Evolutionary conservation across 2,329 filamentous ascomycete genomes (phyloP).

Genomic region (Penicillium sp.): DNA sequence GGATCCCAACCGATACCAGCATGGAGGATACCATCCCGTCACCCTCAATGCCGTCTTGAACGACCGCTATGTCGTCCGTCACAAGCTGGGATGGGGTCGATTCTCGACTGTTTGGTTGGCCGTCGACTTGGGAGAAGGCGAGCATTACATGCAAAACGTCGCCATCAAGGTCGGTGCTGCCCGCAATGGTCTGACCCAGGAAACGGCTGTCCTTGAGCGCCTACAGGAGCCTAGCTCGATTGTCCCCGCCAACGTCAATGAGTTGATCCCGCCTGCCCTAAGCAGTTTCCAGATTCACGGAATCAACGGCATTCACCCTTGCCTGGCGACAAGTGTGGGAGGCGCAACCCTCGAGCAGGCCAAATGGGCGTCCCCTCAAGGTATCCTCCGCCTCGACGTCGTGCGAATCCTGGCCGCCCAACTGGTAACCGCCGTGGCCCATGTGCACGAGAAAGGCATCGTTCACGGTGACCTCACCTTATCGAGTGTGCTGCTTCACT

Average conservation of each 20-base stretch:
- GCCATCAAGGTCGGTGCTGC: constrained; percentile 1
- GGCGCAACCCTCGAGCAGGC: constrained; percentile 14
- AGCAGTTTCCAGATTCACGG: constrained; percentile 12
- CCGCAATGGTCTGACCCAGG: background rate
- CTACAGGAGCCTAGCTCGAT: constrained; percentile 16
- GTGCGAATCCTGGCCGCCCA: constrained; percentile 23
- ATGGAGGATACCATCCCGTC: background rate
- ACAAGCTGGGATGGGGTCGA: constrained; percentile 2
- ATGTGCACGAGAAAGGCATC: constrained; percentile 23
- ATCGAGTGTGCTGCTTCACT: constrained; percentile 21
- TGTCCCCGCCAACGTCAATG: background rate
- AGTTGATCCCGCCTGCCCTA: constrained; percentile 9
- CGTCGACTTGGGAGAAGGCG: background rate
- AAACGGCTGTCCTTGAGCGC: constrained; percentile 20
- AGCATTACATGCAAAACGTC: background rate
- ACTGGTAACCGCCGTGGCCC: constrained; percentile 28
- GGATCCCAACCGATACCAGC: background rate
- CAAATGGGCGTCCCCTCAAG: constrained; percentile 18
- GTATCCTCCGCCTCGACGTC: constrained; percentile 20
- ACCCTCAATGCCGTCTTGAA: background rate
- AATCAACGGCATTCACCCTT: constrained; percentile 21
- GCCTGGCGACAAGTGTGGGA: constrained; percentile 16
- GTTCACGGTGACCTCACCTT: constrained; percentile 26
- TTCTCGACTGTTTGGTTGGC: constrained; percentile 1
- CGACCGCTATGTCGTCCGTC: background rate